Base-by-base conservation (phyloP, 78 protist genomes). In the Emiliania huxleyi region DNA sequence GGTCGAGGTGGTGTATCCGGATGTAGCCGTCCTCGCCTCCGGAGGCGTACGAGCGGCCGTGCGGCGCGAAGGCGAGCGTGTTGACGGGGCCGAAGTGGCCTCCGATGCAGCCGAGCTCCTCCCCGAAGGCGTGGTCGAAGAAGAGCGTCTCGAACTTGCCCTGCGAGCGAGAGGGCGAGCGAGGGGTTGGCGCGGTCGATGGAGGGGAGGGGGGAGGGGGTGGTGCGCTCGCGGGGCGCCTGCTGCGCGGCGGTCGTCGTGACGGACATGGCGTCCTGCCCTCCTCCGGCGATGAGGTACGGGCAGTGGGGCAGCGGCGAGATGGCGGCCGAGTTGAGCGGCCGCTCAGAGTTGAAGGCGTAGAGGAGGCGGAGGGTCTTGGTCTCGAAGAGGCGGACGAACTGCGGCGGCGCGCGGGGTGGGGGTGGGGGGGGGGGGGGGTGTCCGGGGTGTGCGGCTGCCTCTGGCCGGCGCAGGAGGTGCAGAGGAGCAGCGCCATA, bases 81-180 rank as follows among this genome's bases (percentile, higher is more conserved):
- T 97, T 94, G 93, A 97, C 92, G 44, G 98, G 98, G 37, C 99
- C 98, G 90, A 97, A 97, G 88, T 96, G 97, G 52, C 97, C 98
- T 43, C 23, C 52, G 48, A 97, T 1, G 6, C 21, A 33, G 25
- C 93, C 90, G 48, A 97, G 52, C 77, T 96, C 96, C 35, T 87
- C 91, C 52, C 69, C 98, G 69, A 89, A 91, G 45, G 93, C 93
- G 46, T 85, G 71, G 94, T 98, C 98, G 96, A 71, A 97, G 92
- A 98, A 96, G 88, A 94, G 88, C 37, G 94, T 96, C 69, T 96
- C 96, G 92, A 97, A 98, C 90, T 96, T 94, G 44, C 96, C 95
- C 1, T n/a, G n/a, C n/a, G n/a, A n/a, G n/a, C n/a, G n/a, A n/a
- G n/a, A n/a, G n/a, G n/a, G n/a, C n/a, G n/a, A n/a, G n/a, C n/a